phyloP scores from a whole-genome alignment of 2,329 filamentous ascomycete species.

The Keithomyces neogunnii region DNA sequence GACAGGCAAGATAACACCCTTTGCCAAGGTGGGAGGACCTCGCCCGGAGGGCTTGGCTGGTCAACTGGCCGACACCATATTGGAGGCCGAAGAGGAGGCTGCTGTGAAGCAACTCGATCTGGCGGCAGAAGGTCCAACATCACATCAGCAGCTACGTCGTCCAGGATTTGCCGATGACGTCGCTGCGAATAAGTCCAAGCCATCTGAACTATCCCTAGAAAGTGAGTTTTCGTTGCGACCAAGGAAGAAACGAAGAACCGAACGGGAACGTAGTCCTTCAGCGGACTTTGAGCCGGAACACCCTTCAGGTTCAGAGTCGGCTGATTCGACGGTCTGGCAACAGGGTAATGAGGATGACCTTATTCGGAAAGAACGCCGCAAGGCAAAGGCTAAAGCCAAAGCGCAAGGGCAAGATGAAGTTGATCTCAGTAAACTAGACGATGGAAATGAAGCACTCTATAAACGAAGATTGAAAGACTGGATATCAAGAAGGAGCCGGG shows the following conservation, averaged over 20 bases:
- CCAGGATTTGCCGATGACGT: conserved; percentile 55
- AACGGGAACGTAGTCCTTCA: conserved; percentile 28
- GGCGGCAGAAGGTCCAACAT: conserved; percentile 42
- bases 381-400: conserved; percentile 31
- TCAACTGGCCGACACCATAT: conserved; percentile 65
- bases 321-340: conserved; percentile 27
- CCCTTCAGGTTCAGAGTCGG: conserved; percentile 22
- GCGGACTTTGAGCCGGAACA: conserved; percentile 37
- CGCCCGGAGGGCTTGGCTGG: conserved; percentile 54
- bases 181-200: conserved; percentile 1
- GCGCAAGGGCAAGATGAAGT: conserved; percentile 30
- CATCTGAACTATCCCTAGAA: conserved; percentile 17
- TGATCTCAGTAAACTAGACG: conserved; percentile 60
- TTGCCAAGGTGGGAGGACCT: conserved; percentile 67
- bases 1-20: conserved; percentile 96
- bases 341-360: conserved; percentile 31
- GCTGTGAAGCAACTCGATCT: conserved; percentile 31
- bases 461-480: conserved; percentile 67
- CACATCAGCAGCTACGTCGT: conserved; percentile 64
- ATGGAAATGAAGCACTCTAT: conserved; percentile 80
- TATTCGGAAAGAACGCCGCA: conserved; percentile 29
- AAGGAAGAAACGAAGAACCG: conserved; percentile 44
- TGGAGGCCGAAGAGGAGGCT: conserved; percentile 73
- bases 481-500: conserved; percentile 45
- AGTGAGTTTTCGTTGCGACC: conserved; percentile 51